Evolutionary conservation across 768 basidiomycete genomes (phyloP).

Genomic region (Psilocybe subaeruginosa): DNA sequence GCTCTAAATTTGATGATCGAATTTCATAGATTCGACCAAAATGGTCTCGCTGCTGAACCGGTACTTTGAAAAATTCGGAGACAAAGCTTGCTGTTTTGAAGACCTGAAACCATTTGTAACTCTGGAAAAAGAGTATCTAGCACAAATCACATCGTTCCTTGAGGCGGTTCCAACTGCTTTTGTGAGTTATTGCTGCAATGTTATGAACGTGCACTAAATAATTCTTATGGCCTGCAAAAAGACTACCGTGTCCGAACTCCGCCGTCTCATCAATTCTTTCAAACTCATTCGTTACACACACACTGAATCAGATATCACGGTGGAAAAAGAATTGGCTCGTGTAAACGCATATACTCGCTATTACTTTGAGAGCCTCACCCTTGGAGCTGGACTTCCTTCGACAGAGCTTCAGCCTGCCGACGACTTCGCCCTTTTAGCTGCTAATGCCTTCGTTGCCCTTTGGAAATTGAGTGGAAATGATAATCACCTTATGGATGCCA

Average conservation of each 20-base stretch:
- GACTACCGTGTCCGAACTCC: slow-evolving; percentile 59
- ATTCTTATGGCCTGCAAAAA: slow-evolving; percentile 24
- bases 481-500: slow-evolving; percentile 64
- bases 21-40: slow-evolving; percentile 42
- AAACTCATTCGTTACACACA: slow-evolving; percentile 75
- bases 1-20: neutral
- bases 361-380: slow-evolving; percentile 68
- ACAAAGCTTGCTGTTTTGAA: slow-evolving; percentile 87
- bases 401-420: slow-evolving; percentile 90
- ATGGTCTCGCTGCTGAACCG: slow-evolving; percentile 55
- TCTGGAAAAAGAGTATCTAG: slow-evolving; percentile 48
- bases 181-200: slow-evolving; percentile 36
- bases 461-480: slow-evolving; percentile 63
- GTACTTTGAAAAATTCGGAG: slow-evolving; percentile 75
- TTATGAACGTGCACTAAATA: neutral
- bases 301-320: slow-evolving; percentile 46
- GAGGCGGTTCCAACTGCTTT: slow-evolving; percentile 47
- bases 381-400: slow-evolving; percentile 65
- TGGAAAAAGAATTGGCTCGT: slow-evolving; percentile 57
- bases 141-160: slow-evolving; percentile 59
- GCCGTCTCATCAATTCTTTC: slow-evolving; percentile 69
- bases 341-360: slow-evolving; percentile 55
- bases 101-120: slow-evolving; percentile 73
- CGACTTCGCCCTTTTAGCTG: slow-evolving; percentile 79
- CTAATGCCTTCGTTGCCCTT: slow-evolving; percentile 63